Conservation (phyloP, 2,329 filamentous ascomycete genomes). For the Botrytis byssoidea region DNA sequence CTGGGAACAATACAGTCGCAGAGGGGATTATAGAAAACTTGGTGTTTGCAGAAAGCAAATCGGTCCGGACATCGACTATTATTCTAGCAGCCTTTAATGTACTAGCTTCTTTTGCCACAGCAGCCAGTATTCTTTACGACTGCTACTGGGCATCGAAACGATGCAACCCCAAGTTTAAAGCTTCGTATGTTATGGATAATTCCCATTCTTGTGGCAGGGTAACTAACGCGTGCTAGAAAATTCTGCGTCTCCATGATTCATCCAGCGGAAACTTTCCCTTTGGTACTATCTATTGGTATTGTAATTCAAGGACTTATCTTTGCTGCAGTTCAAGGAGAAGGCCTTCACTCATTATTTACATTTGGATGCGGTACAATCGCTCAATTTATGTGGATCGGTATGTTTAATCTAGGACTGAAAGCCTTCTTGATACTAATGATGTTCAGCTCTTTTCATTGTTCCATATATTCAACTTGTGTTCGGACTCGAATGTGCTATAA, state of each 20-base stretch:
- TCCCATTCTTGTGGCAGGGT: slow-evolving; percentile 36
- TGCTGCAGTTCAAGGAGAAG: slow-evolving; percentile 55
- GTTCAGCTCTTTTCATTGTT: slow-evolving; percentile 62
- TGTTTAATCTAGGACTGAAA: slow-evolving; percentile 21
- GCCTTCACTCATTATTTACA: slow-evolving; percentile 51
- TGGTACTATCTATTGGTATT: slow-evolving; percentile 57
- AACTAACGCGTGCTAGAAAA: slow-evolving; percentile 33
- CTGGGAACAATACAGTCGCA: slow-evolving; percentile 23
- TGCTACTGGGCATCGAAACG: slow-evolving; percentile 41
- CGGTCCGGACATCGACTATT: slow-evolving; percentile 59
- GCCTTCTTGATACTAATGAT: slow-evolving; percentile 27
- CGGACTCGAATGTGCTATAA: slow-evolving; percentile 57
- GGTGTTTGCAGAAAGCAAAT: slow-evolving; percentile 45
- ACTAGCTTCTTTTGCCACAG: slow-evolving; percentile 55
- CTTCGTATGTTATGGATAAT: slow-evolving; percentile 44
- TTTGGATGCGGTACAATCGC: slow-evolving; percentile 54
- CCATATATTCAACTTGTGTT: slow-evolving; percentile 67
- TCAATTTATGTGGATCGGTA: slow-evolving; percentile 61
- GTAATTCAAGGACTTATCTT: slow-evolving; percentile 58
- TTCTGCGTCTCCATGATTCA: slow-evolving; percentile 39
- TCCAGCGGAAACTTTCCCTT: slow-evolving; percentile 47
- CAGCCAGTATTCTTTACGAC: slow-evolving; percentile 56
- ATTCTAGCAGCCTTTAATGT: slow-evolving; percentile 62
- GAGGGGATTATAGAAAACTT: slow-evolving; percentile 34
- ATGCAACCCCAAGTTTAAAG: slow-evolving; percentile 38